Base-by-base conservation (phyloP, 1,284 basidiomycete species). In the Phylloporus sp. region DNA sequence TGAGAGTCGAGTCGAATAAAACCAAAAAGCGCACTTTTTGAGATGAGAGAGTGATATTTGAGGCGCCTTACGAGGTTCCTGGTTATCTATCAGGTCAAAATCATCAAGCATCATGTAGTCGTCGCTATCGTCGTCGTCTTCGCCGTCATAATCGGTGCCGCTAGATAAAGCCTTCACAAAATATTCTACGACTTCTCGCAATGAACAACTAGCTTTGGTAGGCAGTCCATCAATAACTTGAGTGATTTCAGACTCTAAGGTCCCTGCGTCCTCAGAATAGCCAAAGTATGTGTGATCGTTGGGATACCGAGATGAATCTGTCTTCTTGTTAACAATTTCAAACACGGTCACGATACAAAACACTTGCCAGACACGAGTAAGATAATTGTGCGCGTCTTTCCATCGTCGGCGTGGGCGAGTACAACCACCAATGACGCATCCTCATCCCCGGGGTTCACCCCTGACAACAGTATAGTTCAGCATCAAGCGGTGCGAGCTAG, bases 361-460 rank as follows among this genome's bases (percentile, higher is more conserved):
- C 37, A 59, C 58, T 59, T 27, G 58, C 58, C 58, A 59, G 58
- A 45, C 10, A 60, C 58, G 14, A 60, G 15, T 20, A 60, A 23
- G 5, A 43, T 20, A 27, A 60, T 60, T 15, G 58, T 20, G 5
- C 43, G 58, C 8, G 41, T 45, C 58, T 43, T 60, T 27, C 39
- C 25, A 6, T 15, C 25, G 17, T 45, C 58, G 27, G 39, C 58
- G 17, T 60, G 29, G 15, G 25, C n/a, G 17, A 60, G 39, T 19
- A 60, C 58, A 60, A 60, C 8, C 25, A 27, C 27, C 17, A 60
- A 25, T 19, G 58, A 60, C 58, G 39, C 58, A 5, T 60, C 58
- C 27, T 60, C 58, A 19, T 60, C 58, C 7, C 58, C 58, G 15
- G 37, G n/a, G 25, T 23, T 60, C 41, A 60, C 39, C 6, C 4